Conservation (phyloP, 345 rosid species). For the Zanthoxylum bungeanum region DNA sequence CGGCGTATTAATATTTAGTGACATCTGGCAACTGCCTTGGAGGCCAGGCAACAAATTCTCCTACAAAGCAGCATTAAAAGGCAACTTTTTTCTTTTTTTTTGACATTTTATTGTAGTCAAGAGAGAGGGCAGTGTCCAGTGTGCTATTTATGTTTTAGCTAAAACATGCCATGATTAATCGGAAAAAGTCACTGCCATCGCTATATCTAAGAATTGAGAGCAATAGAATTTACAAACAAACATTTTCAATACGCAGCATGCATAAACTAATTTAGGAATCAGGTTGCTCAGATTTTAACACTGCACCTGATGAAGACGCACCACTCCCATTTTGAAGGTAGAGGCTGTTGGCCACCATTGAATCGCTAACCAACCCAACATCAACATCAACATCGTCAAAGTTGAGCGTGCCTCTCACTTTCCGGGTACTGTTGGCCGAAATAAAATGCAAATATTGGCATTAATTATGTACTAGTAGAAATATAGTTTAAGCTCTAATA, state of each 20-base stretch:
- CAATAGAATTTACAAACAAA: slow-evolving; percentile 27
- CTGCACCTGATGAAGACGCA: slow-evolving; percentile 34
- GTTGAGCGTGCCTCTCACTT: slow-evolving; percentile 64
- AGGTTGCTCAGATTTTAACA: slow-evolving; percentile 38
- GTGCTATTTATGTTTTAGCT: too few relatives aligned
- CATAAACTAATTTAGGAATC: slow-evolving; percentile 20
- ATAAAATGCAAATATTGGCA: slow-evolving; percentile 11
- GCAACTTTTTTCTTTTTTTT: too few relatives aligned
- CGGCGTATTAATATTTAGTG: too few relatives aligned
- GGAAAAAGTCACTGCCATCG: too few relatives aligned
- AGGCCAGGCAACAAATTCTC: too few relatives aligned
- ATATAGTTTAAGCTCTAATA: not conserved
- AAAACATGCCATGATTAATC: too few relatives aligned
- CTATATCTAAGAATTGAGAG: not conserved
- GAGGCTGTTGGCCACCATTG: slow-evolving; percentile 89
- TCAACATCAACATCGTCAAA: slow-evolving; percentile 67
- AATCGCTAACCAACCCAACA: slow-evolving; percentile 91
- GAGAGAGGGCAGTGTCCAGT: too few relatives aligned
- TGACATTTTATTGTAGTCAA: too few relatives aligned
- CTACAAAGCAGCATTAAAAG: too few relatives aligned
- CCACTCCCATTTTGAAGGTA: slow-evolving; percentile 61
- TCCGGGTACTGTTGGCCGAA: slow-evolving; percentile 40
- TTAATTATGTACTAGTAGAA: not conserved
- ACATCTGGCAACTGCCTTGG: too few relatives aligned
- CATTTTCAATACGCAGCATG: not conserved